Evolutionary conservation across 371 early-diverging fungal genomes (phyloP).

Genomic region (Zopfochytrium polystomum): DNA sequence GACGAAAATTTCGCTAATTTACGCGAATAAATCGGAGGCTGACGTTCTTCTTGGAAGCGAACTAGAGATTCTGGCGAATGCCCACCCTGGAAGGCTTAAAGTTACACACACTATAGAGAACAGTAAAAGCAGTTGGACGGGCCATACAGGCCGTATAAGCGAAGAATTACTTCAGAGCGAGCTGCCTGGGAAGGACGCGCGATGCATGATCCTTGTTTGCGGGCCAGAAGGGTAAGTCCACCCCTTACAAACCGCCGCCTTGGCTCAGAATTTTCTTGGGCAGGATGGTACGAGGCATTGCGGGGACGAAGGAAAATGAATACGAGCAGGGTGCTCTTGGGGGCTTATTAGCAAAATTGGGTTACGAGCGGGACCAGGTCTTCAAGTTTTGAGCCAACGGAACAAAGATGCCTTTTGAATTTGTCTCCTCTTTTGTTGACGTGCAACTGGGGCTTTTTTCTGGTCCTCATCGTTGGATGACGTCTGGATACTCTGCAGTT

Average conservation of each 20-base stretch:
- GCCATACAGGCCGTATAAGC: constrained; percentile 59
- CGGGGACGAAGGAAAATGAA: constrained; percentile 82
- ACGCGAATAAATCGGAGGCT: constrained; percentile 77
- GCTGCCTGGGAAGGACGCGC: constrained; percentile 34
- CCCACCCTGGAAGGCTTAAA: constrained; percentile 74
- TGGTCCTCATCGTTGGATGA: too few species aligned
- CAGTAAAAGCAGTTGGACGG: constrained; percentile 23
- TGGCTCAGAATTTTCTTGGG: constrained; percentile 1
- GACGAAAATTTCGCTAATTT: constrained; percentile 83
- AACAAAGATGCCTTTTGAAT: too few species aligned
- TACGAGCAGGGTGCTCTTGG: constrained; percentile 76
- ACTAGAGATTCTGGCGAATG: constrained; percentile 66
- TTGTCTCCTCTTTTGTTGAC: too few species aligned
- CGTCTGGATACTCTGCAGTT: too few species aligned
- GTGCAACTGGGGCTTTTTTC: too few species aligned
- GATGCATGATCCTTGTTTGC: constrained; percentile 76
- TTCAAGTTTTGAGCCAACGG: constrained; percentile 27
- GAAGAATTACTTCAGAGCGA: constrained; percentile 67
- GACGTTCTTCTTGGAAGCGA: constrained; percentile 84
- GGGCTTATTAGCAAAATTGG: constrained; percentile 80
- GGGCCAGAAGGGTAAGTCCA: constrained; percentile 69
- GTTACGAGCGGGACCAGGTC: constrained; percentile 47
- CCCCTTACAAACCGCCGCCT: neutral
- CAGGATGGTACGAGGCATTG: constrained; percentile 71
- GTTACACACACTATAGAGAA: constrained; percentile 80